Evolutionary conservation across 495 filamentous ascomycete genomes (phyloP).

Genomic region (Penicillium steckii): DNA sequence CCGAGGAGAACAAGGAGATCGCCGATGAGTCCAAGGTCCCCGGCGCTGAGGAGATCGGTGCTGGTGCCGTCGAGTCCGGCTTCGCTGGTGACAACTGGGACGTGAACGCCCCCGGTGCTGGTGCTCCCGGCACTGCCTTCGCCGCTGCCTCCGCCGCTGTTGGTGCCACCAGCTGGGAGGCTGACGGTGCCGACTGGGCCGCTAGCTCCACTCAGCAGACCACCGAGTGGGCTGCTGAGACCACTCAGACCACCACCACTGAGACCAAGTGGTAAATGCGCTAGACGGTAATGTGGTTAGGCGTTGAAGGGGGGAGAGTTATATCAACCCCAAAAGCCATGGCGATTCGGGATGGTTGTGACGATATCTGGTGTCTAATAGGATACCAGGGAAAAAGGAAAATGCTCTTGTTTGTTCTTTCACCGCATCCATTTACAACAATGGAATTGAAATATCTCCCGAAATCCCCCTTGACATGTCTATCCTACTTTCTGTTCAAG

Average conservation of each 20-base stretch:
- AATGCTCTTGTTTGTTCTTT: conserved; percentile 31
- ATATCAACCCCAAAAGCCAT: conserved; percentile 24
- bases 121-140: conserved; percentile 59
- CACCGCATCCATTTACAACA: conserved; percentile 24
- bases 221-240: conserved; percentile 70
- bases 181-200: conserved; percentile 71
- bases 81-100: conserved; percentile 65
- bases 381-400: conserved; percentile 12
- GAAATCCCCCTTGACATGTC: conserved; percentile 44
- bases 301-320: conserved; percentile 32
- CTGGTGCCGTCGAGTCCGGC: conserved; percentile 74
- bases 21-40: conserved; percentile 64
- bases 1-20: conserved; percentile 94
- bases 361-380: conserved; percentile 10
- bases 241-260: conserved; percentile 39
- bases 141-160: conserved; percentile 60
- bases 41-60: conserved; percentile 79
- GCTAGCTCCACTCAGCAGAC: conserved; percentile 55
- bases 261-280: conserved; percentile 66
- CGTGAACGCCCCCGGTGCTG: conserved; percentile 57
- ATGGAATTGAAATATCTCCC: conserved; percentile 23
- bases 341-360: conserved; percentile 31
- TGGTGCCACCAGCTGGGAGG: conserved; percentile 74
- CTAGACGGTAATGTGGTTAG: conserved; percentile 30
- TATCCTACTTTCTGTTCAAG: conserved; percentile 47